Percentiles rank a stretch among this genome's conserved stretches.
Evolutionary conservation across 768 basidiomycete species (phyloP).

Genomic region (Termitomyces bulborhizus): DNA sequence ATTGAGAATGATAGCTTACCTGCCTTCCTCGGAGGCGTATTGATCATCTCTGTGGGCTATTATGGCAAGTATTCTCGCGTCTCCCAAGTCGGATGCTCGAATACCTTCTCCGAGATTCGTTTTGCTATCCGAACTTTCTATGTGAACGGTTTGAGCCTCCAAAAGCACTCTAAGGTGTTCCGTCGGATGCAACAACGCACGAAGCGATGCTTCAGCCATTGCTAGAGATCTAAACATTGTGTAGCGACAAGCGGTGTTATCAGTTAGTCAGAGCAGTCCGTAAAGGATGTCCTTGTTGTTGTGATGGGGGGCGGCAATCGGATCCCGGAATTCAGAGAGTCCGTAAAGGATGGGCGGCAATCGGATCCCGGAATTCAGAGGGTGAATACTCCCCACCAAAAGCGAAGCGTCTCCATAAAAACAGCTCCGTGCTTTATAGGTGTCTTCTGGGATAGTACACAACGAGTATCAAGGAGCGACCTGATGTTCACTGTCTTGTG

Average conservation of each 20-base stretch:
- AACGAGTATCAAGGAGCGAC: too few relatives aligned
- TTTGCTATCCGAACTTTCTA: background rate
- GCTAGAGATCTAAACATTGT: background rate
- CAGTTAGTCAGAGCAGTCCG: background rate
- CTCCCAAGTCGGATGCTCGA: conserved; percentile 14
- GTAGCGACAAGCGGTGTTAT: background rate
- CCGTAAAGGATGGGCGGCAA: background rate
- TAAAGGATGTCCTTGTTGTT: background rate
- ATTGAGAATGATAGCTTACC: background rate
- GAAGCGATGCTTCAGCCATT: conserved; percentile 8
- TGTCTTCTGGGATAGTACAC: too few relatives aligned
- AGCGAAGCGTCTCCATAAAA: too few relatives aligned
- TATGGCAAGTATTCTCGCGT: conserved; percentile 39
- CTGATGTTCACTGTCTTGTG: too few relatives aligned
- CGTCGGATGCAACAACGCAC: conserved; percentile 21
- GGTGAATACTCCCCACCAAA: too few relatives aligned
- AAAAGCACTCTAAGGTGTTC: conserved; percentile 41
- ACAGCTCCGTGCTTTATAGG: too few relatives aligned
- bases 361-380: too few relatives aligned
- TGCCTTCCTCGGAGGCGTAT: background rate
- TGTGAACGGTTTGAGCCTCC: conserved; percentile 26
- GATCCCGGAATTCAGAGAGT: too few relatives aligned
- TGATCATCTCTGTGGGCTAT: conserved; percentile 33
- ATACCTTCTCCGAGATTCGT: background rate
- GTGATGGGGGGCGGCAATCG: too few relatives aligned